phyloP scores from a whole-genome alignment of 2,329 filamentous ascomycete species.

The Emmonsiellopsis sp. region DNA sequence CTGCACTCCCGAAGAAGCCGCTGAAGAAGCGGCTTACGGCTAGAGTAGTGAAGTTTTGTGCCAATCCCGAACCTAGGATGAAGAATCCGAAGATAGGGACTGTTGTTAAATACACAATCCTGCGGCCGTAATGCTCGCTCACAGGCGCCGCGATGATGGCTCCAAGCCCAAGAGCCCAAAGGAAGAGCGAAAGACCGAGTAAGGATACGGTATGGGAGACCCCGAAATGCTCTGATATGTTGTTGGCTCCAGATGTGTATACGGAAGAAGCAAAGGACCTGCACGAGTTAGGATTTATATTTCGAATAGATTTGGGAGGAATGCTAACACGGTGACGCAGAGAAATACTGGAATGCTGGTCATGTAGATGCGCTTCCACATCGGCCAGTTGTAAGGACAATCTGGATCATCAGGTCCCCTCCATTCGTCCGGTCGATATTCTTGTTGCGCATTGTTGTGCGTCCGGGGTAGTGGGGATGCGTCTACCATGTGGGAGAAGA shows the following conservation, averaged over 20 bases:
- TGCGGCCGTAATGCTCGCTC: conserved; percentile 10
- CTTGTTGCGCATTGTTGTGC: background rate
- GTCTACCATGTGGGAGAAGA: too few species aligned
- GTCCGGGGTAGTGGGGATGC: too few species aligned
- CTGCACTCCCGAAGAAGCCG: conserved; percentile 14
- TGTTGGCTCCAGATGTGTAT: too few species aligned
- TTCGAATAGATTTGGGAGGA: too few species aligned
- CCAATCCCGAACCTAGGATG: conserved; percentile 13
- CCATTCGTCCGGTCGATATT: background rate
- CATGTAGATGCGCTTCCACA: conserved; percentile 4
- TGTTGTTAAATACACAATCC: conserved; percentile 25
- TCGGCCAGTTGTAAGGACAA: conserved; percentile 1
- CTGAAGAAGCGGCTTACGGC: conserved; percentile 16
- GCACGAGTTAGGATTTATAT: too few species aligned
- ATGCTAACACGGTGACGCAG: background rate
- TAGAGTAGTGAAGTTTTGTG: conserved; percentile 12
- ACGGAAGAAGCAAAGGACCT: too few species aligned
- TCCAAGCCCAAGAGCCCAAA: too few species aligned
- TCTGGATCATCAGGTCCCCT: background rate
- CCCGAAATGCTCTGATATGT: too few species aligned
- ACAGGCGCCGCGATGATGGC: too few species aligned
- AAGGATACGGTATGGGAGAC: too few species aligned
- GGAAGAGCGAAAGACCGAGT: too few species aligned
- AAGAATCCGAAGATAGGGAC: conserved; percentile 27
- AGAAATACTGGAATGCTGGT: conserved; percentile 2